Evolutionary conservation across 225 moss, liverwort and hornwort species (phyloP), one percentile per base, ranked within the genome.

Genomic region (Bryum argenteum): DNA sequence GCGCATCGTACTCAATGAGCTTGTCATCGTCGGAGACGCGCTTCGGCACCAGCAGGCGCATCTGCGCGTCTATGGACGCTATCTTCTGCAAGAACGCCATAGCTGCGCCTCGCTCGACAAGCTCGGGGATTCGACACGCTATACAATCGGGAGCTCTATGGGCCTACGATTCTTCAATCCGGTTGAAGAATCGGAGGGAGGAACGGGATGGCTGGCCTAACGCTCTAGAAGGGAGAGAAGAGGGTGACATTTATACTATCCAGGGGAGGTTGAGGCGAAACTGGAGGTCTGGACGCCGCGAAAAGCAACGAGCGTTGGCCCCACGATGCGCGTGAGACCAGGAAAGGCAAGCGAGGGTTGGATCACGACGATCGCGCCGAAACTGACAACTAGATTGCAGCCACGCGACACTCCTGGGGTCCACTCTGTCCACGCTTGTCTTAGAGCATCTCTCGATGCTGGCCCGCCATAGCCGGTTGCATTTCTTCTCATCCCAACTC

Each of bases 21-120:
- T 85, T 88, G 43, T 88, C 88, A 15, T 88, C 88, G 7, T 77
- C 82, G 1, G 88, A 88, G 1, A 85, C 85, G 37, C 82, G 78
- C 58, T 79, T 85, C 66, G 88, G 88, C 74, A 85, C 88, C 6
- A 88, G 82, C 72, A 88, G 58, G 48, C 85, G 66, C 88, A 88
- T 88, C 75, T 88, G 88, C 8, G 84, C 88, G 75, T 88, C 88
- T 54, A 88, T 88, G 23, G 85, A 85, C 78, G 61, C 71, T 43
- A 85, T 78, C 76, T 85, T 88, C 64, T 74, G 73, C 55, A 88
- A 56, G 22, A 5, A 15, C 48, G 84, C 86, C 83, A 87, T 87
- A 18, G 63, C 74, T 8, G 17, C 7, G 14, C 42, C 65, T 65
- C 33, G 4, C 33, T 33, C 33, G 33, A 33, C 33, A 33, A 33